A percentile compares a stretch with the other conserved stretches of the same genome.
phyloP scores from a whole-genome alignment of 768 basidiomycete species.

The Leccinum arenicola region DNA sequence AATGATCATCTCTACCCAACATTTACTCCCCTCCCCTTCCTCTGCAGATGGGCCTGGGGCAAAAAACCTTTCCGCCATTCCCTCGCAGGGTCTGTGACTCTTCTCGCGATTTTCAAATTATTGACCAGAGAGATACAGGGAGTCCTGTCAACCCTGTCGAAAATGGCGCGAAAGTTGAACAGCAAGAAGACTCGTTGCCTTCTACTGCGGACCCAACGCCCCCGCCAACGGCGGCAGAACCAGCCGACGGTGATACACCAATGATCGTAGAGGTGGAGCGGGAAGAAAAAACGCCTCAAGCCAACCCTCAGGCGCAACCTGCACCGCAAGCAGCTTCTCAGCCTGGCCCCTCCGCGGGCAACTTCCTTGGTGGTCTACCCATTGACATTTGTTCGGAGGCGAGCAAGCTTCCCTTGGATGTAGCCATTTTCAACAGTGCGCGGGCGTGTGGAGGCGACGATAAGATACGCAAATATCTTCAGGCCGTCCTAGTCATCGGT shows the following conservation, averaged over 20 bases:
- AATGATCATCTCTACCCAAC: constrained; percentile 88
- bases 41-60: constrained; percentile 25
- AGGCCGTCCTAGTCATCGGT: constrained; percentile 84
- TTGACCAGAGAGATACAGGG: constrained; percentile 12
- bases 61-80: constrained; percentile 20
- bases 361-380: constrained; percentile 43
- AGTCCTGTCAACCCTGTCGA: constrained; percentile 23
- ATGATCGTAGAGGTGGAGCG: constrained; percentile 49
- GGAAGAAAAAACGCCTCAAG: constrained; percentile 34
- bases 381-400: constrained; percentile 85
- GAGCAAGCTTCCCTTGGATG: constrained; percentile 86
- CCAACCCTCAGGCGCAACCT: constrained; percentile 28
- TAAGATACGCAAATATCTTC: constrained; percentile 84
- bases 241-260: constrained; percentile 29
- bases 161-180: constrained; percentile 31
- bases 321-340: constrained; percentile 12
- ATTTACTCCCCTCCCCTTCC: constrained; percentile 51
- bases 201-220: constrained; percentile 33
- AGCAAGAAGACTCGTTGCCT: constrained; percentile 33
- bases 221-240: constrained; percentile 22
- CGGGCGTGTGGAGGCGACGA: constrained; percentile 87
- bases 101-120: not conserved
- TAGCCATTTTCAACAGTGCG: constrained; percentile 89
- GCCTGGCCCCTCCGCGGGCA: constrained; percentile 26
- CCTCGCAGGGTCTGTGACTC: constrained; percentile 24